Base-by-base conservation (phyloP, 2,329 filamentous ascomycete species). In the Aspergillus ochraceus region DNA sequence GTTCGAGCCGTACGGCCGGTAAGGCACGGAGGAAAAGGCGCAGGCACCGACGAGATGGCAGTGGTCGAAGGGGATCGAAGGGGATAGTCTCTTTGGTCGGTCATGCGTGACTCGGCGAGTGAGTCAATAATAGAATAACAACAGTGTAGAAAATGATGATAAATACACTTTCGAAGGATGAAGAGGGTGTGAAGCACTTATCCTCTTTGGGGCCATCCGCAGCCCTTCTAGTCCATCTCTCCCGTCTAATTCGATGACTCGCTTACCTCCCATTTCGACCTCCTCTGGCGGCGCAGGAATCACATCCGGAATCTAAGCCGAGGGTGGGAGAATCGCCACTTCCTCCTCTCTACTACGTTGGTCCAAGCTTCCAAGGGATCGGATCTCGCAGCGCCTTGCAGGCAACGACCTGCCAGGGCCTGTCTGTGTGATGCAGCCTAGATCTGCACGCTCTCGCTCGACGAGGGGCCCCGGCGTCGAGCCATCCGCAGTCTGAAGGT, bases 11-110 rank as follows among this genome's bases (percentile, higher is more conserved):
- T 20, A 26, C 36, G 36, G 6, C 22, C 47, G 57, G 54, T 60
- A 49, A 57, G 54, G 39, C 59, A 45, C 54, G 22, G 56, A 47
- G 11, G 24, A 29, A 24, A 30, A 42, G 46, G 36, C 22, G 51
- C 57, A 57, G 60, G 49, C 56, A 52, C 32, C 52, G 24, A 12
- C 59, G 29, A 29, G 26, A 56, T 59, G 49, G 52, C 20, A 45
- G 17, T 29, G 20, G 42, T 14, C 49, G 52, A 55, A 32, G 47
- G 12, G 46, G 19, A 32, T 57, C 24, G 24, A 24, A 24, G 24
- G 24, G 24, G 24, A 24, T 24, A 5, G 24, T 24, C 24, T 24
- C 24, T 5, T 24, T 24, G 24, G 24, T 24, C 24, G 24, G 24
- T 24, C 24, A 24, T 24, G 26, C 26, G 26, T 29, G 26, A 29